A percentile compares a stretch with the other conserved stretches of the same genome.
Conservation (phyloP, 257 asterid genomes). For the Solanum paucissectum region DNA sequence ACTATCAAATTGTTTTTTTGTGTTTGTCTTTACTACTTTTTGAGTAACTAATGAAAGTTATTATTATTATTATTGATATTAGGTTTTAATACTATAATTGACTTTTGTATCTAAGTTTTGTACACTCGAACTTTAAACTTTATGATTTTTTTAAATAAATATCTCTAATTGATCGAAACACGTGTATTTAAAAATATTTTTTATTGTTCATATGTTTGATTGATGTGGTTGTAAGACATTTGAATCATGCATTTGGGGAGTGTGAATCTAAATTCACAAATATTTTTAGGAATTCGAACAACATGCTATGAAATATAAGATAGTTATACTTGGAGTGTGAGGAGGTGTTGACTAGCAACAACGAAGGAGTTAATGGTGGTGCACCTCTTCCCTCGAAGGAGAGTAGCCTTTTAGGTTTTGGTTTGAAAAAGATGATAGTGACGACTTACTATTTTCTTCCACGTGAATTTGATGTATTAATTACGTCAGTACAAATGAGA, state of each 20-base stretch:
- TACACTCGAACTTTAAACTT: neutral
- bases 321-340: neutral
- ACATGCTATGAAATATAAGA: neutral
- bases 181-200: too few species aligned
- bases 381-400: too few species aligned
- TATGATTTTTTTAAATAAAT: rapidly evolving
- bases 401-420: too few species aligned
- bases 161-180: too few species aligned
- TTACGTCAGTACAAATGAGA: too few species aligned
- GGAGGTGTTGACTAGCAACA: too few species aligned
- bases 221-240: neutral
- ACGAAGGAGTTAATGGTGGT: too few species aligned
- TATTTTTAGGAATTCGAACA: neutral
- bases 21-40: neutral
- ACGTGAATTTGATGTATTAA: neutral
- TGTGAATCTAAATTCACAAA: neutral
- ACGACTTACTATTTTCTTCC: too few species aligned
- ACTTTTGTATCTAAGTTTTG: neutral
- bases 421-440: too few species aligned
- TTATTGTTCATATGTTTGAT: neutral
- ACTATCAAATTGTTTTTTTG: neutral
- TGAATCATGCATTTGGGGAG: rapidly evolving
- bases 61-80: neutral
- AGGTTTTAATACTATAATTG: neutral
- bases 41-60: neutral